Evolutionary conservation across 768 basidiomycete genomes (phyloP).

Genomic region (Daedaleopsis nitida): DNA sequence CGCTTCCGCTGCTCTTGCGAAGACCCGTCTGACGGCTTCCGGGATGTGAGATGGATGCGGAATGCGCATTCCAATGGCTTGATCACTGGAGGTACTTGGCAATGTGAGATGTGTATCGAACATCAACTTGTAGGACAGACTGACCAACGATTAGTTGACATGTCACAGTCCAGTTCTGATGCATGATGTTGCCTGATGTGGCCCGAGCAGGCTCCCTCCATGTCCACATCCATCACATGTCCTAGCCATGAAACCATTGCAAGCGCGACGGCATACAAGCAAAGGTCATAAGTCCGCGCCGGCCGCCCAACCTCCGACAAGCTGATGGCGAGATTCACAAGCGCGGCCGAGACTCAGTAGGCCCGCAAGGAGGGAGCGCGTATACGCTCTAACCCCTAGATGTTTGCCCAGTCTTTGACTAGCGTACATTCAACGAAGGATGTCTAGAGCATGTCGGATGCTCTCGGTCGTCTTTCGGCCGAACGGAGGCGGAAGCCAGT

Average conservation of each 20-base stretch:
- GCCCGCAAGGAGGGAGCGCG: neutral
- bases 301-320: neutral
- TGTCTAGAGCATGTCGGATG: neutral
- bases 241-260: neutral
- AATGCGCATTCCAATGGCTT: too few relatives aligned
- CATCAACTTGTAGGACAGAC: too few relatives aligned
- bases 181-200: too few relatives aligned
- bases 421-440: neutral
- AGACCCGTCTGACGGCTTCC: too few relatives aligned
- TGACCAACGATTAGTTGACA: too few relatives aligned
- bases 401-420: neutral
- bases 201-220: too few relatives aligned
- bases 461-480: conserved; percentile 19
- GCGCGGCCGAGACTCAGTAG: neutral
- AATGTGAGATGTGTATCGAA: too few relatives aligned
- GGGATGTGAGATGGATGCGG: too few relatives aligned
- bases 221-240: neutral
- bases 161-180: too few relatives aligned
- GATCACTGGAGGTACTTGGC: too few relatives aligned
- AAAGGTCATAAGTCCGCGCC: neutral
- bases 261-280: neutral
- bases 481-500: conserved; percentile 10
- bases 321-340: neutral
- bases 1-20: too few relatives aligned
- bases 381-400: neutral